phyloP scores from a whole-genome alignment of 345 rosid species.

The Mallotus nudiflorus region DNA sequence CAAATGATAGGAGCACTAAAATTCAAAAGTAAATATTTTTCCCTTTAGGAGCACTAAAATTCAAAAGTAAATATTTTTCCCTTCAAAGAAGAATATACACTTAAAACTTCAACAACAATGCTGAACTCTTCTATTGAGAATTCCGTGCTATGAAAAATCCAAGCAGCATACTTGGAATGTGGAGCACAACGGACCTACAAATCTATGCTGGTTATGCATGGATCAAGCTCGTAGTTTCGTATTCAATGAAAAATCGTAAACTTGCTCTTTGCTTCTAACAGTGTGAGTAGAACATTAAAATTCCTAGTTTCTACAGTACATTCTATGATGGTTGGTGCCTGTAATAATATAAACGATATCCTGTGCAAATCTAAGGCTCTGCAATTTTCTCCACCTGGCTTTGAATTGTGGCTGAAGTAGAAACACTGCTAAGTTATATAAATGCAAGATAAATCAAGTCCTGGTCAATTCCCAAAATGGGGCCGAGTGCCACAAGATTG shows the following conservation, averaged over 20 bases:
- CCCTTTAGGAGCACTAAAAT: neutral
- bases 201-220: slow-evolving; percentile 2
- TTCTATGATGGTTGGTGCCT: slow-evolving; percentile 17
- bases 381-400: slow-evolving; percentile 27
- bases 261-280: slow-evolving; percentile 13
- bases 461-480: slow-evolving; percentile 24
- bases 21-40: neutral
- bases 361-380: slow-evolving; percentile 26
- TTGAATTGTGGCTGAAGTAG: slow-evolving; percentile 21
- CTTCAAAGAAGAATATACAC: slow-evolving; percentile 6
- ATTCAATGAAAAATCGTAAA: slow-evolving; percentile 28
- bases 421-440: slow-evolving; percentile 15
- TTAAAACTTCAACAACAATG: neutral
- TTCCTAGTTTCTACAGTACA: slow-evolving; percentile 25
- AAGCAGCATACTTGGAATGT: slow-evolving; percentile 1
- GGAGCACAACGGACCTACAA: slow-evolving; percentile 6
- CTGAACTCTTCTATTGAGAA: neutral
- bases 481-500: slow-evolving; percentile 15
- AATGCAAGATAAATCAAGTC: slow-evolving; percentile 24
- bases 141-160: neutral
- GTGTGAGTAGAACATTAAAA: slow-evolving; percentile 14
- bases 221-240: slow-evolving; percentile 16
- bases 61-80: neutral
- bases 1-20: too few species aligned
- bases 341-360: slow-evolving; percentile 15